phyloP scores from a whole-genome alignment of 1,284 basidiomycete genomes.

The Ustanciosporium gigantosporum region DNA sequence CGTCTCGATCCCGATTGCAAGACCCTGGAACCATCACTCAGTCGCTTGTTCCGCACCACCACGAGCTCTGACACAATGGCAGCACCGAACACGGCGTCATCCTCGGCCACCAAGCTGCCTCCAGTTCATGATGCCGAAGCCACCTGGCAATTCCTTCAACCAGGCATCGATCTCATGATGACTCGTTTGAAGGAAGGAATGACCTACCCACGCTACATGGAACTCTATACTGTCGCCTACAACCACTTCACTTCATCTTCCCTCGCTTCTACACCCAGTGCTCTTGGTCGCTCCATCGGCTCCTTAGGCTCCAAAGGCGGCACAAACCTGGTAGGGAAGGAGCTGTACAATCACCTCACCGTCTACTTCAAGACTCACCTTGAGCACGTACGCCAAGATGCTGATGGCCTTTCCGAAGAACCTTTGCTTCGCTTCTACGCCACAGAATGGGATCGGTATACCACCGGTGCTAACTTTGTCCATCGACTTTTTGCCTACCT shows the following conservation, averaged over 20 bases:
- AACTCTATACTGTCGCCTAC: slow-evolving; percentile 84
- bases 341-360: slow-evolving; percentile 87
- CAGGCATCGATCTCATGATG: slow-evolving; percentile 69
- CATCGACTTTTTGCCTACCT: slow-evolving; percentile 83
- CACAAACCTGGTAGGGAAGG: slow-evolving; percentile 91
- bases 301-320: slow-evolving; percentile 63
- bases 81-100: too few species aligned
- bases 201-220: slow-evolving; percentile 88
- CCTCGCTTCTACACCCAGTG: slow-evolving; percentile 65
- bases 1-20: too few species aligned
- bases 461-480: slow-evolving; percentile 92
- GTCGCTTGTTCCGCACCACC: too few species aligned
- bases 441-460: slow-evolving; percentile 92
- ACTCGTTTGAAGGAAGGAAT: slow-evolving; percentile 75
- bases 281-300: slow-evolving; percentile 28
- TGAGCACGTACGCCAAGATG: slow-evolving; percentile 66
- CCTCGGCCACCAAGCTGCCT: too few species aligned
- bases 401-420: slow-evolving; percentile 80
- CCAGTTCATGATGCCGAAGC: slow-evolving; percentile 62
- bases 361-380: slow-evolving; percentile 74
- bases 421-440: slow-evolving; percentile 89
- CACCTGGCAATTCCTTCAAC: slow-evolving; percentile 85
- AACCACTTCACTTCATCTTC: slow-evolving; percentile 94
- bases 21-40: too few species aligned
- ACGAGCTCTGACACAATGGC: too few species aligned